Base-by-base conservation (phyloP, 371 early-diverging fungal species). In the Parasitella parasitica region DNA sequence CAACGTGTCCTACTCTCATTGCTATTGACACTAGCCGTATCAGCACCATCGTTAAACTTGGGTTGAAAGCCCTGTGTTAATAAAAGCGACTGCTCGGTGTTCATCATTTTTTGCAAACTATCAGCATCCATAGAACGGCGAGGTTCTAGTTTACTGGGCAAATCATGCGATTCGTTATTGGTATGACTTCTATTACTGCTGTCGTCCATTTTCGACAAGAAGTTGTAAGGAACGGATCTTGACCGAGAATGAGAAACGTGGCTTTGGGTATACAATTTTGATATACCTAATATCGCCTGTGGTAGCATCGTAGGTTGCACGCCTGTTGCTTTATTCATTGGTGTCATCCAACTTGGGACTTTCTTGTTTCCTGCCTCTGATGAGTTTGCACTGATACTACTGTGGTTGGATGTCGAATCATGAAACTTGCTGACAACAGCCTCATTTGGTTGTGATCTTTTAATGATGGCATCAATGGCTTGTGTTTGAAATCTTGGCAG, bases 401-500 rank as follows among this genome's bases (percentile, higher is more conserved):
- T 43, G 2, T 43, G 43, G 4, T 8, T 43, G 1, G 43, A 6
- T 20, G 22, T 22, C 4, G 43, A 43, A 20, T 43, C 43, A 43
- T 43, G 22, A 20, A 22, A 43, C 18, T 20, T 18, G 22, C n/a
- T 4, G 3, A 20, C 6, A 6, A 11, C 8, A 43, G 11, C 1
- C 4, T 43, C 43, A 22, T 20, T 20, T 43, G 43, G 11, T 22
- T 27, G 53, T 4, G 54, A 54, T 22, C 37, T 37, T 48, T 72
- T 70, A 24, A 75, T 64, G 15, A 72, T 54, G 18, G 70, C 72
- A 30, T 74, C 72, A 28, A 77, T 72, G 32, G 75, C 66, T 55
- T 74, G 57, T 13, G 64, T 70, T 16, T 66, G 62, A 51, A 74
- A 77, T 30, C 62, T 71, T 28, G 78, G 78, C 13, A 77, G 54